phyloP scores from a whole-genome alignment of 2,329 filamentous ascomycete genomes.

The Colletotrichum viniferum region DNA sequence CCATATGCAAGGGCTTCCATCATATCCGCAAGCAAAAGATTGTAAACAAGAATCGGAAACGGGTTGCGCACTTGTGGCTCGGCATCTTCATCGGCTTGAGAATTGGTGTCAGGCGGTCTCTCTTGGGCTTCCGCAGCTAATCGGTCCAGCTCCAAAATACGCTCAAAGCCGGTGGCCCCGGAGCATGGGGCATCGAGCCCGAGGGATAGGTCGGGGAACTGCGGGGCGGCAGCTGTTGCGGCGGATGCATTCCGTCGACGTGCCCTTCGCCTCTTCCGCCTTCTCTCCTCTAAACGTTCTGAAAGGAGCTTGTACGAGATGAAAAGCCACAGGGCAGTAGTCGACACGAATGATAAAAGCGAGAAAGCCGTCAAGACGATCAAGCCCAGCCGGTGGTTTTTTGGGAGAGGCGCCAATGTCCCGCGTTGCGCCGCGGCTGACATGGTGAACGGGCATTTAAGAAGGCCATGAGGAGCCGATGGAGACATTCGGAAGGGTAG shows the following conservation, averaged over 20 bases:
- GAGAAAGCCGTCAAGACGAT: not conserved
- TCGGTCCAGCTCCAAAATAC: not conserved
- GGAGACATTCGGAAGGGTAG: not conserved
- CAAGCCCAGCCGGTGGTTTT: not conserved
- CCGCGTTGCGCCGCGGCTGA: not conserved
- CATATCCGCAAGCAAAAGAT: constrained; percentile 62
- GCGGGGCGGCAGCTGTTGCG: not conserved
- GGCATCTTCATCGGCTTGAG: not conserved
- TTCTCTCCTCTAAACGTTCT: not conserved
- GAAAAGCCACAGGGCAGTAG: not conserved
- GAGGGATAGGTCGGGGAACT: not conserved
- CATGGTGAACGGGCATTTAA: not conserved
- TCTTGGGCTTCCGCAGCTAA: not conserved
- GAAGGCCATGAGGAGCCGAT: not conserved
- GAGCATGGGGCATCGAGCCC: not conserved
- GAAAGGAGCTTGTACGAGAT: not conserved
- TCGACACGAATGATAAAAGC: not conserved
- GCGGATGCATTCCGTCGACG: not conserved
- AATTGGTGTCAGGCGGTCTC: not conserved
- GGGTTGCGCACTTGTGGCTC: constrained; percentile 44
- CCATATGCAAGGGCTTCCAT: constrained; percentile 61
- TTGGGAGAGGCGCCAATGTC: not conserved
- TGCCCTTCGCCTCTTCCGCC: not conserved
- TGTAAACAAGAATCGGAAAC: constrained; percentile 64
- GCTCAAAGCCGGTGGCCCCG: not conserved